Base-by-base conservation (phyloP, 2,329 filamentous ascomycete species). In the Botrytis byssoidea region DNA sequence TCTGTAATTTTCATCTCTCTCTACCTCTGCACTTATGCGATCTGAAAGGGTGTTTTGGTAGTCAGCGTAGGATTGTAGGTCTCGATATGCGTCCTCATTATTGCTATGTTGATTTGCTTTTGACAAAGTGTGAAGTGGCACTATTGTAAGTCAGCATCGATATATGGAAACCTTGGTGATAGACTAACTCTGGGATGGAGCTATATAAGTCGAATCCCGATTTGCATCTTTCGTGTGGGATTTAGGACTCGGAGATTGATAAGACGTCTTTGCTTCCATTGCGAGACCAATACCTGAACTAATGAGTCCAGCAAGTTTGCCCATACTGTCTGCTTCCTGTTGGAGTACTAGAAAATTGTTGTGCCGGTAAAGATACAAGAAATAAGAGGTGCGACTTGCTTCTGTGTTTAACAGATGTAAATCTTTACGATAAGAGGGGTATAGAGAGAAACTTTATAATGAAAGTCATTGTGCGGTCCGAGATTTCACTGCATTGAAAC, bases 271-370 rank as follows among this genome's bases (percentile, higher is more conserved):
- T 8, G 71, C 71, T 55, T 73, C 71, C n/a, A 73, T 73, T 12
- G 71, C 71, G 14, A 73, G 71, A 18, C 44, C 71, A 42, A 73
- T 69, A 10, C 71, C 71, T 32, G 71, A 70, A 40, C 71, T 61
- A 22, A 73, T 69, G 29, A 73, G 35, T 18, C 42, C 63, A 35
- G 20, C 55, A 18, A 73, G 55, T 51, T 40, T 73, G 5, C 71
- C 71, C 71, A 73, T 73, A 20, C 4, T 63, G 12, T 42, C 16
- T 3, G 29, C 1, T 32, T 12, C 18, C 20, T 0, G 9, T 59
- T 25, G 5, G 10, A 46, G 12, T 37, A 29, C 8, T 20, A 2
- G 20, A 32, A 40, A 14, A 20, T 20, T 0, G 1, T 25, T 16
- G 1, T 9, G 29, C 2, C 4, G 22, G 3, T 22, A 9, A n/a